Percentiles rank a stretch among this genome's conserved stretches.
phyloP scores from a whole-genome alignment of 108 stramenopile genomes.

The Cyclotella atomus region DNA sequence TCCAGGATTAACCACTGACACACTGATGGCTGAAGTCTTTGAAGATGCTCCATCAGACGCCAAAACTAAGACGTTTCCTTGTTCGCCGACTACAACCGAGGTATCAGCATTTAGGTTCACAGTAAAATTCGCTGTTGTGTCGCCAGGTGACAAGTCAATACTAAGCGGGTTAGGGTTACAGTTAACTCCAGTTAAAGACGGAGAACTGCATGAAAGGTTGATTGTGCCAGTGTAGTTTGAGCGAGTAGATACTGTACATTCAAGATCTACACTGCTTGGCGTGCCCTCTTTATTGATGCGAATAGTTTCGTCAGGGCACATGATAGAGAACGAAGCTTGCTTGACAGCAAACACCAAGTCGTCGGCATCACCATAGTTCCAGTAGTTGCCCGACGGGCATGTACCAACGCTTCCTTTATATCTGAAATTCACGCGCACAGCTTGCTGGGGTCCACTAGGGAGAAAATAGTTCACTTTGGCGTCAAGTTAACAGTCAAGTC shows the following conservation, averaged over 20 bases:
- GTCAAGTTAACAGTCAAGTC: no score
- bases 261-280: background rate
- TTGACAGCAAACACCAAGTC: slow-evolving; percentile 9
- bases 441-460: background rate
- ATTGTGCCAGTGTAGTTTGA: slow-evolving; percentile 2
- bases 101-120: slow-evolving; percentile 1
- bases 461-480: no score
- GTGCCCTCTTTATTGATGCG: background rate
- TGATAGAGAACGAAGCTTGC: background rate
- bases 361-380: slow-evolving; percentile 3
- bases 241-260: background rate
- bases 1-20: background rate
- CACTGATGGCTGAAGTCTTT: background rate
- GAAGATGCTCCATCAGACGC: background rate
- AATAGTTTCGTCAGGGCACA: background rate
- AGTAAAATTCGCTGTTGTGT: background rate
- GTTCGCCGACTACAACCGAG: background rate
- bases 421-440: background rate
- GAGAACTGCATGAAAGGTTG: background rate
- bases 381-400: background rate
- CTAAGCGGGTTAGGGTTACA: background rate
- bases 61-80: background rate
- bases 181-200: background rate
- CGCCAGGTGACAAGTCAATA: background rate
- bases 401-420: background rate